These are phyloP conservation scores for Butyriboletus loyo DNA, from an alignment of 768 basidiomycete species.

Conservation along the genomic window DNA sequence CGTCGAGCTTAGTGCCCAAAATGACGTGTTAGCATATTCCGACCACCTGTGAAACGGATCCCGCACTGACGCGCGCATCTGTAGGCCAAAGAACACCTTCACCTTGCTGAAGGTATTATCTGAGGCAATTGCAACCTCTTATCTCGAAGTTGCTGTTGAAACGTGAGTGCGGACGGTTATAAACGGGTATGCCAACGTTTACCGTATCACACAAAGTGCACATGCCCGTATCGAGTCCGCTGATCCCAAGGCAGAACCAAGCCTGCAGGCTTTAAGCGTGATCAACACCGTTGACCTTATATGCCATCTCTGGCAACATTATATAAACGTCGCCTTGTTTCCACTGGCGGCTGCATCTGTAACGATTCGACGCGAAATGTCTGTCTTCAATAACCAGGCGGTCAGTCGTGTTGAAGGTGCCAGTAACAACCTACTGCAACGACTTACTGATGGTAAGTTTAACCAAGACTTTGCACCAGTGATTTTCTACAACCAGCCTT, in stretches of 20 bases:
- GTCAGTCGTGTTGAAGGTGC: slow-evolving; percentile 82
- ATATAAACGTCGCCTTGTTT: slow-evolving; percentile 84
- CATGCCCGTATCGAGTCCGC: slow-evolving; percentile 65
- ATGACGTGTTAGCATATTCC: slow-evolving; percentile 70
- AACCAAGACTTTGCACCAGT: background rate
- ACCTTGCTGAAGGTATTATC: slow-evolving; percentile 79
- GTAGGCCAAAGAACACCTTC: slow-evolving; percentile 86
- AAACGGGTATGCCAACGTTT: background rate
- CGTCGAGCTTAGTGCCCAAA: slow-evolving; percentile 78
- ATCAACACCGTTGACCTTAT: slow-evolving; percentile 79
- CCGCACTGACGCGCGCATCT: slow-evolving; percentile 5
- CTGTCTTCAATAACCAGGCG: slow-evolving; percentile 84
- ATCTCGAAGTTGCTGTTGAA: slow-evolving; percentile 89
- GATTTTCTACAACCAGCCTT: background rate
- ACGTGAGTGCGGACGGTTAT: slow-evolving; percentile 57
- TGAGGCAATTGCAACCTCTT: slow-evolving; percentile 78
- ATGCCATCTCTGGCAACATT: slow-evolving; percentile 96
- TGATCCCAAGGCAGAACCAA: slow-evolving; percentile 81
- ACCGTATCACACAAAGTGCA: slow-evolving; percentile 45
- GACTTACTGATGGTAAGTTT: slow-evolving; percentile 72
- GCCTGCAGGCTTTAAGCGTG: slow-evolving; percentile 60
- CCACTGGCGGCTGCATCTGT: slow-evolving; percentile 85
- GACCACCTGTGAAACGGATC: background rate
- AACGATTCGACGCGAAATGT: slow-evolving; percentile 89
- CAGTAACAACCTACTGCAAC: slow-evolving; percentile 76